Evolutionary conservation across 352 stramenopile species (phyloP).

Genomic region (Sclerospora graminicola): DNA sequence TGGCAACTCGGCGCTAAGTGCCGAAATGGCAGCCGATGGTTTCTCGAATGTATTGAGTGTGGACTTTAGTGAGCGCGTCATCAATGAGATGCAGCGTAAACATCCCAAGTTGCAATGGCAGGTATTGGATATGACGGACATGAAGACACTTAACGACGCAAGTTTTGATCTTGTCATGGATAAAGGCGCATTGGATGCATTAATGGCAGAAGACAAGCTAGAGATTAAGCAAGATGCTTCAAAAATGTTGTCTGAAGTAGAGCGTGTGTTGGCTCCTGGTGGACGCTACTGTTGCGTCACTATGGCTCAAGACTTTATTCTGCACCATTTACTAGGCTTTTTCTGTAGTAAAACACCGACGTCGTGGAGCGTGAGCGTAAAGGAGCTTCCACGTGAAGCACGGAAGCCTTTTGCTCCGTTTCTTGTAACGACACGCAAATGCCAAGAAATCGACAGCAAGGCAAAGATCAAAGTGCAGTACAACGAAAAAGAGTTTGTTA

Average conservation of each 20-base stretch:
- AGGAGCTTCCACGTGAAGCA: constrained; percentile 30
- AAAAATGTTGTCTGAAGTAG: constrained; percentile 64
- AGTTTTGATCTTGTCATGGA: constrained; percentile 73
- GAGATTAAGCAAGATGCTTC: constrained; percentile 31
- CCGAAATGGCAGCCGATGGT: constrained; percentile 43
- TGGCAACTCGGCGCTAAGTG: constrained; percentile 65
- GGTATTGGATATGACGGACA: constrained; percentile 75
- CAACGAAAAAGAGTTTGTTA: constrained; percentile 34
- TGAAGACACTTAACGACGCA: constrained; percentile 24
- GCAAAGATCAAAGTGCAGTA: constrained; percentile 22
- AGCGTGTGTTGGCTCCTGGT: constrained; percentile 39
- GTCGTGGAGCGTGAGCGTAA: constrained; percentile 23
- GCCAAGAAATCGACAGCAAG: constrained; percentile 10
- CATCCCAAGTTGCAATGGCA: constrained; percentile 47
- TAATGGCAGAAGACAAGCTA: constrained; percentile 43
- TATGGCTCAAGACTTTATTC: constrained; percentile 72
- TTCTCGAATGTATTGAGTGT: constrained; percentile 51
- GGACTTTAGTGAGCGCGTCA: constrained; percentile 65
- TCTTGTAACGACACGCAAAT: constrained; percentile 35
- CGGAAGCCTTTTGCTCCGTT: constrained; percentile 48
- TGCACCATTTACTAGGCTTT: constrained; percentile 43
- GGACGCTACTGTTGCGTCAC: constrained; percentile 71
- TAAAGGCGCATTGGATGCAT: constrained; percentile 71
- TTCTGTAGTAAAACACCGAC: constrained; percentile 19
- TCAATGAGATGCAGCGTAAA: constrained; percentile 67